A percentile compares a stretch with the other conserved stretches of the same genome.
These are phyloP conservation scores for Phytophthora quininea DNA, from an alignment of 352 stramenopile species.

Conservation along the genomic window DNA sequence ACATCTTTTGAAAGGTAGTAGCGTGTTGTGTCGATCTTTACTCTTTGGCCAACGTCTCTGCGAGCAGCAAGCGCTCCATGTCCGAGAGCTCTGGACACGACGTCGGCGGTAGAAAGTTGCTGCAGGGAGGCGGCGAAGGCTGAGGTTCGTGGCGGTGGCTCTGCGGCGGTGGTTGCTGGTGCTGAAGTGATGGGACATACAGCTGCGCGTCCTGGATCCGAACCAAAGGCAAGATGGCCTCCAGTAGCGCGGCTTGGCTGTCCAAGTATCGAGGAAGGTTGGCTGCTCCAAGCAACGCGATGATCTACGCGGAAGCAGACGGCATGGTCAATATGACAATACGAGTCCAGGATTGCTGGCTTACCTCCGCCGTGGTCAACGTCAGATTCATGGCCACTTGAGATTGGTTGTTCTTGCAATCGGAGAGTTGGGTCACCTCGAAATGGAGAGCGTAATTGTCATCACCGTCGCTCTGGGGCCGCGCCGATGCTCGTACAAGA, in stretches of 20 bases:
- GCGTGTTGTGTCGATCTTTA: background rate
- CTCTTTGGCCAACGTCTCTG: constrained; percentile 1
- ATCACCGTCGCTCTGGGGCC: constrained; percentile 1
- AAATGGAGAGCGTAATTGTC: constrained; percentile 29
- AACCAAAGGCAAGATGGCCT: constrained; percentile 26
- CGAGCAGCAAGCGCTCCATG: constrained; percentile 3
- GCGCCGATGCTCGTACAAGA: constrained; percentile 22
- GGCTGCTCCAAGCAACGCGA: constrained; percentile 20
- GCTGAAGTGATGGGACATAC: constrained; percentile 12
- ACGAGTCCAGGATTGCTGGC: too few relatives aligned
- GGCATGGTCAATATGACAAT: too few relatives aligned
- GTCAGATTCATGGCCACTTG: constrained; percentile 26
- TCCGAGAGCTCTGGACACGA: constrained; percentile 14
- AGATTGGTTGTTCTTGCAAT: constrained; percentile 15
- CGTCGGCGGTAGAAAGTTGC: background rate
- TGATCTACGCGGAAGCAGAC: constrained; percentile 18
- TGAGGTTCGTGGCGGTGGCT: background rate
- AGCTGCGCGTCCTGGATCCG: constrained; percentile 26
- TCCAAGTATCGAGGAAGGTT: constrained; percentile 18
- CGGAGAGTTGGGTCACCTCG: constrained; percentile 10
- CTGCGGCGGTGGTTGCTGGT: constrained; percentile 6
- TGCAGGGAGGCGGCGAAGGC: background rate
- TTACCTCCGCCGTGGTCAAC: constrained; percentile 29
- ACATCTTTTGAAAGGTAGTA: background rate
- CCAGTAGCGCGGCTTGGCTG: constrained; percentile 30